Evolutionary conservation across 345 rosid species (phyloP), one percentile per base, ranked within the genome.

Genomic region (Populus alba): DNA sequence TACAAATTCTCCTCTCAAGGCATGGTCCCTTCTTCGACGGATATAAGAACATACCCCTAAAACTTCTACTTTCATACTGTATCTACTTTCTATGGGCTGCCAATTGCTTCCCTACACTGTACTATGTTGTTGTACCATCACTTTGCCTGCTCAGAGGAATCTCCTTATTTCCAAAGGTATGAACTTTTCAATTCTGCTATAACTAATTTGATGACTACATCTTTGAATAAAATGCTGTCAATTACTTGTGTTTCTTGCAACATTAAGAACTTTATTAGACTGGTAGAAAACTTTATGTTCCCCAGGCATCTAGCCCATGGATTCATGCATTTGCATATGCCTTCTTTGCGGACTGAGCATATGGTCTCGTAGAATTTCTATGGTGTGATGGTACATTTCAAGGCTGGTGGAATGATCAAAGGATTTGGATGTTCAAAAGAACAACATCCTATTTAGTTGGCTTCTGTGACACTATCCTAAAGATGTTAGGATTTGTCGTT

Each of bases 401-500:
- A 13, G 93, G 93, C 27, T 91, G 95, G 97, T 90, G 94, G 92
- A 90, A 92, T 61, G 92, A 90, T 2, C 94, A 89, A 83, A 78
- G 95, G 73, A 86, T 87, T 51, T 91, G 95, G 94, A 86, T 92
- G 62, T 95, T 87, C 45, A 90, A 87, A 78, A 86, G 98, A 83
- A 89, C 95, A 43, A 88, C 86, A 75, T 85, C 97, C 15, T 92
- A 86, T 79, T 78, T 93, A 11, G 88, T 91, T 29, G 95, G 90
- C 55, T 84, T 87, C 85, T 62, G 77, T 0, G 92, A 93, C 77
- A 83, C 88, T 25, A 66, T 89, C 41, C 47, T 81, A 47, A 89
- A 76, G 78, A 15, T 62, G 10, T 18, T 84, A 13, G 94, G 98
- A 47, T n/a, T n/a, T 27, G 27, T 27, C 27, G 27, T 27, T 27